These are phyloP conservation scores for Pneumocystis wakefieldiae DNA, from an alignment of 1,139 yeast genomes.

Conservation along the genomic window DNA sequence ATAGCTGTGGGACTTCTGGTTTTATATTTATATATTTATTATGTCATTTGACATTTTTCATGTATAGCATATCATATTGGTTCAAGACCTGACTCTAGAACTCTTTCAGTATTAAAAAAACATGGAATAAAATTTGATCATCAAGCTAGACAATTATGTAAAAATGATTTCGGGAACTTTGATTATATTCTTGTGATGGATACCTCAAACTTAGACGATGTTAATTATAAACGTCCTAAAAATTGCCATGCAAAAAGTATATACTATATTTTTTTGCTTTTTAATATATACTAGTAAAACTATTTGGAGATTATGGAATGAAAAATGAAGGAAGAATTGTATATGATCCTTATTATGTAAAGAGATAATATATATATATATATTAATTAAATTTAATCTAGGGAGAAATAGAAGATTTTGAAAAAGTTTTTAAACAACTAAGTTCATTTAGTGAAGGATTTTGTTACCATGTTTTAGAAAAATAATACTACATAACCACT, in stretches of 20 bases:
- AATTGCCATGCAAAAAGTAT: neutral
- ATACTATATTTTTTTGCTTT: neutral
- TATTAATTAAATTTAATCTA: slow-evolving; percentile 18
- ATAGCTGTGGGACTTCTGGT: slow-evolving; percentile 30
- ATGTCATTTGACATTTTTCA: neutral
- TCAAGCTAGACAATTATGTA: slow-evolving; percentile 4
- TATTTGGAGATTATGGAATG: slow-evolving; percentile 9
- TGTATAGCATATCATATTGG: neutral
- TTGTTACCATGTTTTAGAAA: neutral
- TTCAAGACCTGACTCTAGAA: neutral
- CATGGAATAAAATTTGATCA: neutral
- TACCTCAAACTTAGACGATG: slow-evolving; percentile 4
- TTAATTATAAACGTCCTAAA: slow-evolving; percentile 3
- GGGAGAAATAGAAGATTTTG: neutral
- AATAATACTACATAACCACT: neutral
- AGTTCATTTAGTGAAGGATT: neutral
- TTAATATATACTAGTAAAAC: neutral
- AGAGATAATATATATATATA: slow-evolving; percentile 17
- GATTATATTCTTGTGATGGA: slow-evolving; percentile 12
- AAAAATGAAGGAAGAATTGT: neutral
- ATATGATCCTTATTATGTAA: slow-evolving; percentile 11
- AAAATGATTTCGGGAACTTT: slow-evolving; percentile 5
- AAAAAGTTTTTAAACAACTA: neutral
- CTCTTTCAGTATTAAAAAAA: neutral
- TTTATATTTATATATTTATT: neutral